phyloP scores from a whole-genome alignment of 169 alveolate species.

The Pseudocohnilembus persalinus region DNA sequence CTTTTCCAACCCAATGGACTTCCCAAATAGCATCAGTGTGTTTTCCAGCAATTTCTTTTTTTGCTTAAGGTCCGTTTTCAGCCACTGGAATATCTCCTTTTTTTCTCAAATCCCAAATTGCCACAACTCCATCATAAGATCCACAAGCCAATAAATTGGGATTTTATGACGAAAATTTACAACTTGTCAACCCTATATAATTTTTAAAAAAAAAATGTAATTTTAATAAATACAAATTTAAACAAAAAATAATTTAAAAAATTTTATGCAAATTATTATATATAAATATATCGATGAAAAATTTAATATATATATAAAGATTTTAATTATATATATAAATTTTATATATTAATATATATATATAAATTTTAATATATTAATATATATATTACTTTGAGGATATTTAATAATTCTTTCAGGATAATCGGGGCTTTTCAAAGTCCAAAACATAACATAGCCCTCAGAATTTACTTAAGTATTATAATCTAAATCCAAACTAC shows the following conservation, averaged over 20 bases:
- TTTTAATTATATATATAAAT: neutral
- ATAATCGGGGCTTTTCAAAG: conserved; percentile 85
- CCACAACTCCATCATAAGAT: conserved; percentile 85
- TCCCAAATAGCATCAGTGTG: conserved; percentile 95
- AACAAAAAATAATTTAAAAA: no score
- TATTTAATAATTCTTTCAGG: conserved; percentile 86
- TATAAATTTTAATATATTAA: neutral
- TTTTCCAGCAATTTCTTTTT: conserved; percentile 74
- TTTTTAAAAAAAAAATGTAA: no score
- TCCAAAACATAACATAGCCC: conserved; percentile 89
- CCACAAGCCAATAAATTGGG: conserved; percentile 91
- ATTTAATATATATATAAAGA: no score
- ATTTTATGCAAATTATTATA: no score
- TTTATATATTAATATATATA: no score
- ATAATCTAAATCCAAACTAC: conserved; percentile 72
- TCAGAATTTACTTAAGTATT: conserved; percentile 43
- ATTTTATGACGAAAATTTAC: conserved; percentile 76
- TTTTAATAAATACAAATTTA: no score
- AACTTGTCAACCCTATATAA: conserved; percentile 72
- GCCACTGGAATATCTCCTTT: conserved; percentile 80
- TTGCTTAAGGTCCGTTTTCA: conserved; percentile 39
- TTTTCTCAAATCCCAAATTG: conserved; percentile 84
- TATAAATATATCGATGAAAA: no score
- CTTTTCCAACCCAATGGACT: conserved; percentile 88
- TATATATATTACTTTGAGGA: conserved; percentile 32